Evolutionary conservation across 176 grass and related monocot species (phyloP).

Genomic region (Oryza officinalis): DNA sequence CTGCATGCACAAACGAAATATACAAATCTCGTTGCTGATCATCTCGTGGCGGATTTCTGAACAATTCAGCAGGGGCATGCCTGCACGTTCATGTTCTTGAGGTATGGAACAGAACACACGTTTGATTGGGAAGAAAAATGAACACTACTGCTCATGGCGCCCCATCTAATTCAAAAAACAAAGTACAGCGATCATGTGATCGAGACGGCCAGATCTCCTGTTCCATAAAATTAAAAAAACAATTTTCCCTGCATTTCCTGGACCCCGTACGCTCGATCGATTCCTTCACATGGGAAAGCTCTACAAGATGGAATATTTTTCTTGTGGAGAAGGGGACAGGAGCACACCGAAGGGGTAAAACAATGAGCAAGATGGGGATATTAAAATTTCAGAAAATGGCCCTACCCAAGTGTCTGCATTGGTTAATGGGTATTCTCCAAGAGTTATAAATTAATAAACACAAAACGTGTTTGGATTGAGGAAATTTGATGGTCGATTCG

Average conservation of each 20-base stretch:
- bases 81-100: not conserved
- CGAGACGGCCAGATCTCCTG: not conserved
- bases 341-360: not conserved
- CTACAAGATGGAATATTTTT: not conserved
- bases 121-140: not conserved
- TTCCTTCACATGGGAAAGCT: not conserved
- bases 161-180: not conserved
- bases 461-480: conserved; percentile 11
- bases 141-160: too few relatives aligned
- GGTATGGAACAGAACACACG: not conserved
- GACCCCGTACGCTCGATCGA: not conserved
- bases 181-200: not conserved
- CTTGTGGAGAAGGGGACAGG: not conserved
- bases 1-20: not conserved
- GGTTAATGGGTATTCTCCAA: not conserved
- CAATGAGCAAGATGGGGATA: not conserved
- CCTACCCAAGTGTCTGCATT: not conserved
- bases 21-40: not conserved
- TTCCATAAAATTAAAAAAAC: not conserved
- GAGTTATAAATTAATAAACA: not conserved
- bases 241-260: not conserved
- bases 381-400: not conserved
- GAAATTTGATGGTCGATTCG: not conserved
- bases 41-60: too few relatives aligned
- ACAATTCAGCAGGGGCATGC: not conserved